Base-by-base conservation (phyloP, 768 basidiomycete genomes). In the Chalciporus pseudorubinellus region DNA sequence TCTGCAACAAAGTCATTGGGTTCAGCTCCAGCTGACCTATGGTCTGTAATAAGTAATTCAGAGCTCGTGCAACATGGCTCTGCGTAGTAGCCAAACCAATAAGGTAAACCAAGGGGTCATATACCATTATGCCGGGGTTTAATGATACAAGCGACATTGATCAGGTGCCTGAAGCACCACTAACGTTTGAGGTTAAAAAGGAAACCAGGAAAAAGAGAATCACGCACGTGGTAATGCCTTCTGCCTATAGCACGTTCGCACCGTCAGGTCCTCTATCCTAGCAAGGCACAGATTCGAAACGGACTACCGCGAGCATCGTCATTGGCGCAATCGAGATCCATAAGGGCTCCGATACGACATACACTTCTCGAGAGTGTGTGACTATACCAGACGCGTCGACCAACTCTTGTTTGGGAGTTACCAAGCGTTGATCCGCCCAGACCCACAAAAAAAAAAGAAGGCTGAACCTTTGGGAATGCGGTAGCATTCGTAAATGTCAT, bases 391-490 rank as follows among this genome's bases (percentile, higher is more conserved):
- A 52, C 21, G 48, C 77, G 47, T 45, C 81, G 81, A 65, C 80
- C 77, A 29, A 84, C 68, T 36, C 65, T n/a, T n/a, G n/a, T n/a
- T n/a, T n/a, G 13, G 12, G 20, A 48, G 50, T 5, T 41, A 61
- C 65, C 61, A 59, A 10, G 55, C 43, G 34, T 66, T 68, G 10
- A n/a, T n/a, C n/a, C 2, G 33, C 38, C 24, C 51, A 33, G 47
- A 12, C 40, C 39, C 18, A 39, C 29, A 31, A 31, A 11, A 28
- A 42, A 21, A 18, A 33, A 19, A 36, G 28, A 39, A 12, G 19
- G 33, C 21, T 11, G 75, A 64, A 56, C 79, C 81, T 55, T 73
- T 71, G 10, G 83, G 80, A 39, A 84, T 84, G 6, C 77, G 56
- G 48, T 77, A 77, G 19, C 74, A 72, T 41, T 71, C 64, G 51